Percentiles rank a stretch among this genome's conserved stretches.
These are phyloP conservation scores for Globisporangium paddicum DNA, from an alignment of 352 stramenopile species.

Conservation along the genomic window DNA sequence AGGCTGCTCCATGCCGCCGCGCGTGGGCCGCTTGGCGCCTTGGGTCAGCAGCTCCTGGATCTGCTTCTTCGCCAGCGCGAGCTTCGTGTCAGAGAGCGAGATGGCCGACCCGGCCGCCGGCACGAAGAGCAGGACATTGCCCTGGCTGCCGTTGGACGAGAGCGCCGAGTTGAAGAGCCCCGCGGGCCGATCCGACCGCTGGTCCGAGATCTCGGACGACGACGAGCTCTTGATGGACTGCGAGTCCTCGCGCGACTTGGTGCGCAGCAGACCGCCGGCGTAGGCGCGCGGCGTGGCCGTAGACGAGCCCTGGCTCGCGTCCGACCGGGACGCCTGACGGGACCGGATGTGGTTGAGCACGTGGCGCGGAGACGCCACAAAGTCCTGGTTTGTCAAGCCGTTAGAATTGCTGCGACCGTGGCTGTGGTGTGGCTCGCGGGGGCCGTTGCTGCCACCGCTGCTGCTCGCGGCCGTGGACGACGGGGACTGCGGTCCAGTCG, in stretches of 20 bases:
- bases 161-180: conserved; percentile 23
- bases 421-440: background rate
- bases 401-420: background rate
- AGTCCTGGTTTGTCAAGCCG: background rate
- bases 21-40: conserved; percentile 51
- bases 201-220: conserved; percentile 13
- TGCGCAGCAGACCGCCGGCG: conserved; percentile 17
- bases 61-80: conserved; percentile 53
- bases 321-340: conserved; percentile 14
- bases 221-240: conserved; percentile 17
- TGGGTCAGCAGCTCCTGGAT: conserved; percentile 43
- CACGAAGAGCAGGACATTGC: conserved; percentile 74
- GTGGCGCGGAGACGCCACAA: conserved; percentile 15
- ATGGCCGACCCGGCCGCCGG: conserved; percentile 60
- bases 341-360: conserved; percentile 26
- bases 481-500: background rate
- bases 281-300: conserved; percentile 20
- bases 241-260: conserved; percentile 20
- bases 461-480: conserved; percentile 5
- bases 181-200: conserved; percentile 22
- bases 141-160: conserved; percentile 23
- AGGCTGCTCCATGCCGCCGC: conserved; percentile 21
- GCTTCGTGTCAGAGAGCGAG: conserved; percentile 55
- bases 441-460: conserved; percentile 2
- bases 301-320: conserved; percentile 18